Percentiles rank a stretch among this genome's conserved stretches.
Evolutionary conservation across 148 eudicot species (phyloP).

Genomic region (Beta vulgaris): DNA sequence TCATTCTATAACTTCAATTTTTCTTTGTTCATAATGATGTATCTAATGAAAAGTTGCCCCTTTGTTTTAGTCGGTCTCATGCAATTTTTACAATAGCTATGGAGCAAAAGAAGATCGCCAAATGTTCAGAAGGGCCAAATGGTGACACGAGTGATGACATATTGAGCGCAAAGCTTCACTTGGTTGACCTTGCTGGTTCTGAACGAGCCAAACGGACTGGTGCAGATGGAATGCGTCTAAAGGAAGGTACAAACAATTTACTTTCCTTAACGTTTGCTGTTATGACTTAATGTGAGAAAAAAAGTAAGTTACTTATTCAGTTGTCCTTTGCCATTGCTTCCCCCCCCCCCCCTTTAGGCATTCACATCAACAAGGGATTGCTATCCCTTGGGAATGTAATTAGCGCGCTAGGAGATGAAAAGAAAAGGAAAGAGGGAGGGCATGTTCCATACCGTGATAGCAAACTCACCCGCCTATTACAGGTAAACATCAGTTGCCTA

Average conservation of each 20-base stretch:
- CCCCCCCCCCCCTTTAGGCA: constrained; percentile 38
- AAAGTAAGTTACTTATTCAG: background rate
- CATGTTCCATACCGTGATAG: constrained; percentile 97
- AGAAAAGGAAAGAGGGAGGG: constrained; percentile 94
- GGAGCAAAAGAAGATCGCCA: constrained; percentile 70
- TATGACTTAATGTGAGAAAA: background rate
- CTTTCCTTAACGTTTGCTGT: background rate
- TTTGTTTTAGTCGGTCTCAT: constrained; percentile 79
- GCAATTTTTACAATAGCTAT: constrained; percentile 90
- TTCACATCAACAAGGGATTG: constrained; percentile 94
- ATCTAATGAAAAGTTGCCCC: background rate
- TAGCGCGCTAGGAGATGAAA: constrained; percentile 96
- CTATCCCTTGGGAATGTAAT: constrained; percentile 94
- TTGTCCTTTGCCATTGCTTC: background rate
- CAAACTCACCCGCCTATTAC: constrained; percentile 88
- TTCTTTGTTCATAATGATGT: background rate
- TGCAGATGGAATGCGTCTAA: constrained; percentile 87
- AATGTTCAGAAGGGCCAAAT: constrained; percentile 35
- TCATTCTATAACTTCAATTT: background rate
- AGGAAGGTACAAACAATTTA: constrained; percentile 55
- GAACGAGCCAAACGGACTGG: constrained; percentile 97
- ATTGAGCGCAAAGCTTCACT: constrained; percentile 78
- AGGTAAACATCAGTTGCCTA: constrained; percentile 35
- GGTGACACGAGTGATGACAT: constrained; percentile 71
- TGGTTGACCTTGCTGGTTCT: constrained; percentile 98